phyloP scores from a whole-genome alignment of 1,284 basidiomycete genomes.

The Quambalaria eucalypti region DNA sequence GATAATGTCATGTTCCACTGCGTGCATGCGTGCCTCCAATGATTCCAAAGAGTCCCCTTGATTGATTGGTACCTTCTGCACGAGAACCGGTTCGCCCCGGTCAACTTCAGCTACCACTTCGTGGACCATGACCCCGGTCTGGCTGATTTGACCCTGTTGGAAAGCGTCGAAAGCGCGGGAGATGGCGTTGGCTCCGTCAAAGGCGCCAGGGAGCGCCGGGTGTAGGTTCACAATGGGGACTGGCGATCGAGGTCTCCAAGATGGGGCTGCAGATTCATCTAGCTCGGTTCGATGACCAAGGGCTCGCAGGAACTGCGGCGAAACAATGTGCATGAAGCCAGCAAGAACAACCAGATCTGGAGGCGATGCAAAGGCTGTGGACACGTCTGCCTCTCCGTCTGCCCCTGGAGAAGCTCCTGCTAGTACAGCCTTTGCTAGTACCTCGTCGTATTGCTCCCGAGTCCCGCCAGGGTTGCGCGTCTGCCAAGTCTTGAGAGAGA shows the following conservation, averaged over 20 bases:
- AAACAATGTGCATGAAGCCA: slow-evolving; percentile 93
- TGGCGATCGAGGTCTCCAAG: slow-evolving; percentile 40
- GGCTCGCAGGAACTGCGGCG: slow-evolving; percentile 51
- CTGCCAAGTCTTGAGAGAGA: slow-evolving; percentile 78
- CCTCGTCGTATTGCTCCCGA: slow-evolving; percentile 74
- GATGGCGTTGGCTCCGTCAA: slow-evolving; percentile 86
- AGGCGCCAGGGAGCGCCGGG: slow-evolving; percentile 85
- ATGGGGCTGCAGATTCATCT: slow-evolving; percentile 12
- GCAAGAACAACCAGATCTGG: slow-evolving; percentile 87
- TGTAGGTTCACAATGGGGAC: slow-evolving; percentile 93
- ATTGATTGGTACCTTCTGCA: slow-evolving; percentile 66
- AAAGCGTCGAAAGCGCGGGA: slow-evolving; percentile 73
- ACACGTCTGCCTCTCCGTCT: slow-evolving; percentile 18
- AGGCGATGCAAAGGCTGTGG: no score
- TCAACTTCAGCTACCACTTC: slow-evolving; percentile 88
- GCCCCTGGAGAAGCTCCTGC: no score
- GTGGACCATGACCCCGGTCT: slow-evolving; percentile 86
- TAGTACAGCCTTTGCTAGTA: slow-evolving; percentile 67
- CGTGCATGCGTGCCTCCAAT: slow-evolving; percentile 72
- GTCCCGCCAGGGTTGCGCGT: slow-evolving; percentile 60
- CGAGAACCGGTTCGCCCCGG: slow-evolving; percentile 74
- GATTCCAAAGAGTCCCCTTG: slow-evolving; percentile 62
- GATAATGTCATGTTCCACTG: slow-evolving; percentile 79
- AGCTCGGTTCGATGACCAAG: slow-evolving; percentile 18
- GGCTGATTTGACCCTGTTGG: slow-evolving; percentile 2